Percentiles rank a stretch among this genome's conserved stretches.
Evolutionary conservation across 139 green algal species (phyloP).

Genomic region (Micractinium sp.): DNA sequence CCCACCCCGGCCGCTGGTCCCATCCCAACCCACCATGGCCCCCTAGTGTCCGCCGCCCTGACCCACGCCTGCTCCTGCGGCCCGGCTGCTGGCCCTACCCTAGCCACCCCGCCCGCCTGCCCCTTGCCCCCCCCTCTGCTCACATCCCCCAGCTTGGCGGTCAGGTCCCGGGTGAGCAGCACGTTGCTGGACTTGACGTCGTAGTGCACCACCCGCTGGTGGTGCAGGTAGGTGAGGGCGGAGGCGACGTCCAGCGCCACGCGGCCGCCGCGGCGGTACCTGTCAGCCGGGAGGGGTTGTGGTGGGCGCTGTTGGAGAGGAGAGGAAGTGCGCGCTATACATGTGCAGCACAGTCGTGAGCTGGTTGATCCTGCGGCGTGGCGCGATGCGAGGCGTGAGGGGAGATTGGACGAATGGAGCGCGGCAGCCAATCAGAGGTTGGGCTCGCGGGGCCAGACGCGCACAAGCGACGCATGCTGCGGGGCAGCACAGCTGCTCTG

Average conservation of each 20-base stretch:
- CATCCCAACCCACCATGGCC: neutral
- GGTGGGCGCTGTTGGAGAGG: neutral
- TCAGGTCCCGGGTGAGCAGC: neutral
- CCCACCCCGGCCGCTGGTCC: neutral
- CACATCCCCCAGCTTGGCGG: conserved; percentile 7
- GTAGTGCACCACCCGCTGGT: neutral
- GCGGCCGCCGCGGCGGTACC: neutral
- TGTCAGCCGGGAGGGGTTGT: neutral
- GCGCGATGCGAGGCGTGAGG: neutral
- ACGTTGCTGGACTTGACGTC: neutral
- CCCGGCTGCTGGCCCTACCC: too few relatives aligned
- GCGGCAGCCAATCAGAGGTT: too few relatives aligned
- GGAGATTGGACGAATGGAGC: too few relatives aligned
- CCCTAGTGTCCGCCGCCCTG: too few relatives aligned
- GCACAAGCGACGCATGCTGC: too few relatives aligned
- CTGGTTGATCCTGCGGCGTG: too few relatives aligned
- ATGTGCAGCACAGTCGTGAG: neutral
- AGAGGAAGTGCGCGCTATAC: neutral
- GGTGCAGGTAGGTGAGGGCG: neutral
- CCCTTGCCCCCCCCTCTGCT: neutral
- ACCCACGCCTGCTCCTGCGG: too few relatives aligned
- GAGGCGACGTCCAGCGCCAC: neutral
- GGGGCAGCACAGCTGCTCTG: too few relatives aligned
- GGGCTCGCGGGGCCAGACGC: too few relatives aligned
- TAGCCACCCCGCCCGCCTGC: too few relatives aligned